Percentiles rank a stretch among this genome's conserved stretches.
Conservation (phyloP, 805 yeast species). For the Sugiyamaella qingdaonensis region DNA sequence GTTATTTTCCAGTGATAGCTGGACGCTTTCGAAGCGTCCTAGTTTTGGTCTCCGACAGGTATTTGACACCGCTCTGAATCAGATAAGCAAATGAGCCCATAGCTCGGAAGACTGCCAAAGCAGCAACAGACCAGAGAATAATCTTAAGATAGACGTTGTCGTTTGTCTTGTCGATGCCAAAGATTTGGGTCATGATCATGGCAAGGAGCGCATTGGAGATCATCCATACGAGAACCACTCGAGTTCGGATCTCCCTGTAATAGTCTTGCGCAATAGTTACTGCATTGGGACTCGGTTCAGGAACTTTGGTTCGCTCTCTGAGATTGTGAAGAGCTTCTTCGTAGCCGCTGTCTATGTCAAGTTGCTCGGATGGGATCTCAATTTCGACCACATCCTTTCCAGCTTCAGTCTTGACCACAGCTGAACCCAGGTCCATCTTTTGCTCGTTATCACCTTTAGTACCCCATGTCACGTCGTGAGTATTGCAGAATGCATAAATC, state of each 20-base stretch:
- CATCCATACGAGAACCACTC: constrained; percentile 96
- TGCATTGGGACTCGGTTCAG: constrained; percentile 39
- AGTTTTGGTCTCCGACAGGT: constrained; percentile 18
- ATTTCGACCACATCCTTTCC: constrained; percentile 82
- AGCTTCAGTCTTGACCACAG: constrained; percentile 74
- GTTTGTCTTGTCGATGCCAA: constrained; percentile 57
- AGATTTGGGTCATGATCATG: constrained; percentile 84
- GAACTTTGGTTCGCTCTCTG: constrained; percentile 63
- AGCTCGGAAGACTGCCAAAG: constrained; percentile 75
- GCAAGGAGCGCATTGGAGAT: constrained; percentile 73
- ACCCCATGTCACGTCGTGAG: constrained; percentile 99
- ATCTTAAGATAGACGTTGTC: constrained; percentile 75
- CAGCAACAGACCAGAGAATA: constrained; percentile 91
- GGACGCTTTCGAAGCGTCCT: constrained; percentile 7
- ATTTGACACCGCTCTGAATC: constrained; percentile 34
- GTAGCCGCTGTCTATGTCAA: constrained; percentile 78
- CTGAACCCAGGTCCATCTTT: constrained; percentile 68
- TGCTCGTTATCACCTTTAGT: constrained; percentile 89
- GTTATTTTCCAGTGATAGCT: constrained; percentile 7
- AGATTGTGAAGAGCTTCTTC: constrained; percentile 69
- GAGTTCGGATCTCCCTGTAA: constrained; percentile 89
- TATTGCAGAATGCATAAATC: constrained; percentile 94
- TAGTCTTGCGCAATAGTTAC: constrained; percentile 60
- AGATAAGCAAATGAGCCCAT: constrained; percentile 74
- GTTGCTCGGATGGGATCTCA: constrained; percentile 63